Conservation (phyloP, 2,329 filamentous ascomycete genomes). For the Cadophora gregata region DNA sequence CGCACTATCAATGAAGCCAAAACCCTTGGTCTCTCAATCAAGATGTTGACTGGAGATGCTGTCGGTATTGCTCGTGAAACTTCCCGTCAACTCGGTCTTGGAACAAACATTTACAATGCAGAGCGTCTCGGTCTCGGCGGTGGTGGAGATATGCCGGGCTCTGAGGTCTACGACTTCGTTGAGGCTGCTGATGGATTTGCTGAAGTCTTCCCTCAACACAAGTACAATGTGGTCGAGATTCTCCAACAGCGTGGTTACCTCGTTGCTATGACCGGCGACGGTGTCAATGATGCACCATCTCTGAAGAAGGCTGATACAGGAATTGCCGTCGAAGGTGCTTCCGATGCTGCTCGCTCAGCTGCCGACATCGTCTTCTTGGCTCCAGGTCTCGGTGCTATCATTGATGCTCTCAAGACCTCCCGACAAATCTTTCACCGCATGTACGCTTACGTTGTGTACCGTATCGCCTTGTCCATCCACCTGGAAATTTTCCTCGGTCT, state of each 20-base stretch:
- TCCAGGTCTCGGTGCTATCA: slow-evolving; percentile 89
- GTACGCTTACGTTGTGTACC: slow-evolving; percentile 95
- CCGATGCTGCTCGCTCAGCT: slow-evolving; percentile 87
- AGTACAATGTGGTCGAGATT: slow-evolving; percentile 93
- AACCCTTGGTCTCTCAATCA: slow-evolving; percentile 85
- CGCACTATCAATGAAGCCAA: slow-evolving; percentile 92
- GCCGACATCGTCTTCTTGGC: slow-evolving; percentile 95
- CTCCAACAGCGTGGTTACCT: slow-evolving; percentile 92
- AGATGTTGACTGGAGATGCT: slow-evolving; percentile 95
- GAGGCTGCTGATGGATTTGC: slow-evolving; percentile 95
- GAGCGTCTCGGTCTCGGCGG: slow-evolving; percentile 90
- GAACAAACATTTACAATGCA: slow-evolving; percentile 93
- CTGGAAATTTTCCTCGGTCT: slow-evolving; percentile 90
- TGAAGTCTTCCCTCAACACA: slow-evolving; percentile 94
- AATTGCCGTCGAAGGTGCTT: slow-evolving; percentile 92
- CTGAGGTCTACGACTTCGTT: slow-evolving; percentile 93
- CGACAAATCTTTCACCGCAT: slow-evolving; percentile 97
- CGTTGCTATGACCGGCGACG: slow-evolving; percentile 95
- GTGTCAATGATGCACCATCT: slow-evolving; percentile 92
- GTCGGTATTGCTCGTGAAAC: slow-evolving; percentile 93
- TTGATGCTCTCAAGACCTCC: slow-evolving; percentile 90
- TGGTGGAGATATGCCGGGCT: slow-evolving; percentile 90
- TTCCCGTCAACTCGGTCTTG: slow-evolving; percentile 87
- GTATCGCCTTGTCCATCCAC: slow-evolving; percentile 90
- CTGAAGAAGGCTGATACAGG: slow-evolving; percentile 96